Conservation (phyloP, 768 basidiomycete species). For the Amanita rimosa region DNA sequence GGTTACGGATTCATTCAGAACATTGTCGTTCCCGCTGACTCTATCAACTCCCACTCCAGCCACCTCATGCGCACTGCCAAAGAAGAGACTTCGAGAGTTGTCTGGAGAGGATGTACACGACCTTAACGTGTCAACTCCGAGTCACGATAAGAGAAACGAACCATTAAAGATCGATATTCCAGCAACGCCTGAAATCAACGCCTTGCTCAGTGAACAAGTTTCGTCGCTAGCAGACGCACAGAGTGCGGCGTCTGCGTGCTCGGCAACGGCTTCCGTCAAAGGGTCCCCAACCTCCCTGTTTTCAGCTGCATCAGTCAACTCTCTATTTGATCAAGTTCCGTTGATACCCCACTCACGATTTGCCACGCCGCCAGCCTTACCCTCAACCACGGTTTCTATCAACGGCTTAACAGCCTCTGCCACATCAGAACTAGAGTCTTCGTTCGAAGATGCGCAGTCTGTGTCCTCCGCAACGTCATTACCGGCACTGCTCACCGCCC, state of each 20-base stretch:
- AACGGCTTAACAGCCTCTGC: background rate
- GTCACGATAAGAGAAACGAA: background rate
- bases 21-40: background rate
- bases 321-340: background rate
- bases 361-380: background rate
- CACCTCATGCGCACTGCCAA: background rate
- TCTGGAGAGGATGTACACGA: background rate
- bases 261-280: background rate
- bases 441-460: background rate
- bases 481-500: slow-evolving; percentile 22
- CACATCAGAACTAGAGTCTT: background rate
- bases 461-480: slow-evolving; percentile 1
- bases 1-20: no score
- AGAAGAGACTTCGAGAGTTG: background rate
- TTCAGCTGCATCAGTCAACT: background rate
- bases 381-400: no score
- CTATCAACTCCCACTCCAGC: background rate
- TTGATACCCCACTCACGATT: background rate
- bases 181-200: background rate
- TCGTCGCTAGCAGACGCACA: background rate
- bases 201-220: background rate
- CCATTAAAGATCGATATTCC: slow-evolving; percentile 3
- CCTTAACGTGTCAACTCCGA: background rate
- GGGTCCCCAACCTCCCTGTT: slow-evolving; percentile 3
- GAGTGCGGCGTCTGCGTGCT: background rate